Base-by-base conservation (phyloP, 352 stramenopile species). In the Blastocystis sp. region DNA sequence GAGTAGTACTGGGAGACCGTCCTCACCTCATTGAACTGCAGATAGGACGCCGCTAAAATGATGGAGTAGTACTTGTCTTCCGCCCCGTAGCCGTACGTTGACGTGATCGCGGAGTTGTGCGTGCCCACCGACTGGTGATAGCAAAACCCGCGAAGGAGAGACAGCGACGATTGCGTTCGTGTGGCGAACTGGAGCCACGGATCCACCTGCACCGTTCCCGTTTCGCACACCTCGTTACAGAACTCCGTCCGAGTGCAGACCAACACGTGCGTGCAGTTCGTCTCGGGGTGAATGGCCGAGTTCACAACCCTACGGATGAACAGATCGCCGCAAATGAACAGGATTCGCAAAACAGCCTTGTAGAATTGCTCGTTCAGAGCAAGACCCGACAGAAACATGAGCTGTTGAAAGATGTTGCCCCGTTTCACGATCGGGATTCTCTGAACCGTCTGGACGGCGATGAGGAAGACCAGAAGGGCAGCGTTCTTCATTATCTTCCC, bases 21-120 rank as follows among this genome's bases (percentile, higher is more conserved):
- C 4, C 50, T 50, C 10, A 89, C 65, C 59, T 89, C 50, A 31
- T 80, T 85, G 51, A 85, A 85, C 39, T 85, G 74, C 3, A 85
- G 74, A 45, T 85, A 85, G 37, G 55, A 85, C 19, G 74, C 74
- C 12, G 74, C 67, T 1, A 85, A 55, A 69, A 67, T 24, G 51
- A 85, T 85, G 0, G 74, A 85, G 60, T 66, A 59, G 26, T 59
- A 67, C 31, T 62, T 29, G 61, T 85, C 74, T 39, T 85, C 74
- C 29, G 66, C 74, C 26, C 74, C 74, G 66, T 67, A 85, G 13
- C 74, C 74, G 41, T 85, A 85, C 24, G 74, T 29, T 37, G 74
- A 51, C 19, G 93, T 94, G 39, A 93, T 95, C 16, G 91, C 93
- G 39, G 92, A 94, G 90, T 96, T 96, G 91, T 96, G 94, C 10